Evolutionary conservation across 2,329 filamentous ascomycete species (phyloP).

Genomic region (Aureobasidium sp.): DNA sequence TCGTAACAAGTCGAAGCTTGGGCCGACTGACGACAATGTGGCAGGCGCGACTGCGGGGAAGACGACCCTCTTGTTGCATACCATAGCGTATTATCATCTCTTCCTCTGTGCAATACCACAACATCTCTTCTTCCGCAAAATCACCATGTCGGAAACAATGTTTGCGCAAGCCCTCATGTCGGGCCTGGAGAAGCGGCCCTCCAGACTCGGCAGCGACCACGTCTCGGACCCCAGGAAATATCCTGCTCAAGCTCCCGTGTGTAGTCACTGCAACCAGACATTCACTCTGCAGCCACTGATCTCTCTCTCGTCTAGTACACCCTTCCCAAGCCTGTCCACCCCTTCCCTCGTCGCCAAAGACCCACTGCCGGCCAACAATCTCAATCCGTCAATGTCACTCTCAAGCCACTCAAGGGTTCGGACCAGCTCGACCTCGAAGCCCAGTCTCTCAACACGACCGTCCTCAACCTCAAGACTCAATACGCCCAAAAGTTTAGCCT

Average conservation of each 20-base stretch:
- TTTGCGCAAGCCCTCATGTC: constrained; percentile 82
- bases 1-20: constrained; percentile 8
- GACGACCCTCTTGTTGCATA: background rate
- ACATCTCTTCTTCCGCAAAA: background rate
- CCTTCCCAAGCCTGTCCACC: constrained; percentile 56
- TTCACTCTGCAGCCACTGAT: background rate
- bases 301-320: constrained; percentile 51
- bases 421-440: constrained; percentile 59
- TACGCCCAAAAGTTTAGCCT: constrained; percentile 59
- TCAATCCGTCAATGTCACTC: constrained; percentile 45
- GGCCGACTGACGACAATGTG: constrained; percentile 3
- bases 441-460: constrained; percentile 60
- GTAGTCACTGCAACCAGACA: background rate
- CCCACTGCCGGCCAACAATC: constrained; percentile 38
- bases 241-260: constrained; percentile 68
- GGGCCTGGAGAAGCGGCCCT: constrained; percentile 67
- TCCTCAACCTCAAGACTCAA: constrained; percentile 69
- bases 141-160: constrained; percentile 52
- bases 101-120: too few species aligned
- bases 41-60: background rate
- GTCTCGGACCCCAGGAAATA: constrained; percentile 78
- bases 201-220: constrained; percentile 83
- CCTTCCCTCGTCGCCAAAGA: constrained; percentile 42
- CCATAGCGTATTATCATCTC: background rate
- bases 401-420: constrained; percentile 74